Evolutionary conservation across 2,329 filamentous ascomycete species (phyloP).

Genomic region (Hypoxylon sp.): DNA sequence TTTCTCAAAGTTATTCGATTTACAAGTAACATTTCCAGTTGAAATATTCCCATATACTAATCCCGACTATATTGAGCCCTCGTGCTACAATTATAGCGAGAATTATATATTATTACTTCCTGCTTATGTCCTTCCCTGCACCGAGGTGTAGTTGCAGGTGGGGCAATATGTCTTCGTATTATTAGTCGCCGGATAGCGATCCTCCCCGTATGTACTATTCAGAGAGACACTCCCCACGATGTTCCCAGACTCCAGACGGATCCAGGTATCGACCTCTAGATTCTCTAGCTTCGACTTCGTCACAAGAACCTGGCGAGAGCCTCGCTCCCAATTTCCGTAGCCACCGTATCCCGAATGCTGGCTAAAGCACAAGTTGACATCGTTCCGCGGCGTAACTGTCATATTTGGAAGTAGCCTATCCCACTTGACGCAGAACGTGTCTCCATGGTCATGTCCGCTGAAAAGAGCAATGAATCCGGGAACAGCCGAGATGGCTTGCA

Average conservation of each 20-base stretch:
- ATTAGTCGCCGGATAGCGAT: constrained; percentile 65
- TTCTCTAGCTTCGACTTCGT: constrained; percentile 58
- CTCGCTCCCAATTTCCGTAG: constrained; percentile 75
- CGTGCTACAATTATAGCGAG: background rate
- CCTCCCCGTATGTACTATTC: constrained; percentile 72
- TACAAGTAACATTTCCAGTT: background rate
- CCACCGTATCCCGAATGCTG: constrained; percentile 79
- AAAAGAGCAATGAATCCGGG: constrained; percentile 71
- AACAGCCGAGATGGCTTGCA: constrained; percentile 70
- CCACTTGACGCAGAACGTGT: constrained; percentile 71
- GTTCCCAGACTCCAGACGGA: constrained; percentile 70
- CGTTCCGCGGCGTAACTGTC: constrained; percentile 57
- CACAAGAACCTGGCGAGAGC: constrained; percentile 69
- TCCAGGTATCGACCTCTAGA: constrained; percentile 70
- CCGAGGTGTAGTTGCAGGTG: constrained; percentile 49
- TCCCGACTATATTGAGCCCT: background rate
- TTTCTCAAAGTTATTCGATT: background rate
- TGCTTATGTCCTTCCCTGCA: background rate
- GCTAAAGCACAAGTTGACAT: constrained; percentile 67
- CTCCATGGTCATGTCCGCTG: constrained; percentile 76
- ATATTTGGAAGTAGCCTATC: constrained; percentile 52
- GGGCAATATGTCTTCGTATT: constrained; percentile 54
- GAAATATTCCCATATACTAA: background rate
- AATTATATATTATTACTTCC: background rate
- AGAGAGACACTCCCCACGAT: constrained; percentile 67